Evolutionary conservation across 1,284 basidiomycete species (phyloP), one percentile per base, ranked within the genome.

Genomic region (Afroboletus lepidellus): DNA sequence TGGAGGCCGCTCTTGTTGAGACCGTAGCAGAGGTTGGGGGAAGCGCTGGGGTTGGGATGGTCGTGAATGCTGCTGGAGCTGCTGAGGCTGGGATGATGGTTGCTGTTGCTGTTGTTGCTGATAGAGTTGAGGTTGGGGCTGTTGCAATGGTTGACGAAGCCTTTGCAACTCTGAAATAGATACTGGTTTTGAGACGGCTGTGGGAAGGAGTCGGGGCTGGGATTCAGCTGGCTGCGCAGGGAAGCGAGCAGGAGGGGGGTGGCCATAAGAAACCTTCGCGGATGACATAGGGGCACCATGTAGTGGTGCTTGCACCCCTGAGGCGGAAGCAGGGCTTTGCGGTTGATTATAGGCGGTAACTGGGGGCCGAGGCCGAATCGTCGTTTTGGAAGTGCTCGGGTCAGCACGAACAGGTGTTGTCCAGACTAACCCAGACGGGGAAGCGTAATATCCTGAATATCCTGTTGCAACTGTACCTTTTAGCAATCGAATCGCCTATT

Each of bases 281-380:
- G 43, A 24, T 13, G 25, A 21, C 7, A 32, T 11, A 42, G 57
- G 24, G 12, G 45, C 33, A 32, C 39, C 34, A 15, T 54, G 57
- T 13, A 18, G 48, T 15, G 62, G 50, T 0, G 29, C 46, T 32
- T 55, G 61, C 16, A 38, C 50, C 25, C 44, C 54, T 50, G 52
- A 38, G 5, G 46, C 18, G n/a, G 52, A 16, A 25, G 20, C 16
- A 48, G 23, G 3, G 24, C 33, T 59, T 21, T 42, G 53, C 16
- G 38, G 18, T 37, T 48, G 55, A 20, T 30, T 51, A 33, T 53
- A 41, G 21, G 38, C 25, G 15, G 42, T 46, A 39, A 47, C 24
- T 0, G 39, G 38, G 29, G 30, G 46, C 30, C 42, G 57, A 45
- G 51, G 42, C 13, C 30, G 15, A 15, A 44, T 30, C 18, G 33